Base-by-base conservation (phyloP, 345 rosid genomes). In the Lepidium didymum region DNA sequence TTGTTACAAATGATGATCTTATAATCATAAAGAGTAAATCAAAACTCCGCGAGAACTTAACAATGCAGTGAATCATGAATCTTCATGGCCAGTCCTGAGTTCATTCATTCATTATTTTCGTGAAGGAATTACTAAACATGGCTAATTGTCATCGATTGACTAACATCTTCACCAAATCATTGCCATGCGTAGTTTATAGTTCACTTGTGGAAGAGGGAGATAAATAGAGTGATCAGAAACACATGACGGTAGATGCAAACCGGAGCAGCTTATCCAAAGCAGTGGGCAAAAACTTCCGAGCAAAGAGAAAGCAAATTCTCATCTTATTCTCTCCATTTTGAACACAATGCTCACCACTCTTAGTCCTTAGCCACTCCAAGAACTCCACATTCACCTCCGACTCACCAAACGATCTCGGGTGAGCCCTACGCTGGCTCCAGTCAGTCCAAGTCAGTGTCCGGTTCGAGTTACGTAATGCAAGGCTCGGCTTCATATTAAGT, bases 371-470 rank as follows among this genome's bases (percentile, higher is more conserved):
- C 77, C 66, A 73, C 80, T 79, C 57, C 79, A 93, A 75, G 62
- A 90, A 79, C 64, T 57, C 84, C 7, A 25, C 52, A 1, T 86
- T 83, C 40, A 93, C 84, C 21, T 77, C 70, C 0, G 55, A 15
- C 69, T 82, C 78, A 7, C 59, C 13, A 29, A 81, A 86, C 47
- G 69, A 65, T 7, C 73, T 68, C 0, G 96, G 97, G 10, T 93
- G 98, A 3, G 91, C 79, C 54, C 87, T 84, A 1, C 85, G 86
- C 25, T 45, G 62, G 0, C 85, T 72, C 98, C 97, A 88, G 29
- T 93, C 89, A 4, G 86, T 88, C 90, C 90, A 86, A 12, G 94
- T 88, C 59, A 93, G 44, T 6, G 78, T 84, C 75, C 88, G 63
- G 33, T 93, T 93, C 3, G 96, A 73, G 68, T 82, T 90, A 70